Conservation (phyloP, 140 eudicot genomes). For the Senecio squalidus region DNA sequence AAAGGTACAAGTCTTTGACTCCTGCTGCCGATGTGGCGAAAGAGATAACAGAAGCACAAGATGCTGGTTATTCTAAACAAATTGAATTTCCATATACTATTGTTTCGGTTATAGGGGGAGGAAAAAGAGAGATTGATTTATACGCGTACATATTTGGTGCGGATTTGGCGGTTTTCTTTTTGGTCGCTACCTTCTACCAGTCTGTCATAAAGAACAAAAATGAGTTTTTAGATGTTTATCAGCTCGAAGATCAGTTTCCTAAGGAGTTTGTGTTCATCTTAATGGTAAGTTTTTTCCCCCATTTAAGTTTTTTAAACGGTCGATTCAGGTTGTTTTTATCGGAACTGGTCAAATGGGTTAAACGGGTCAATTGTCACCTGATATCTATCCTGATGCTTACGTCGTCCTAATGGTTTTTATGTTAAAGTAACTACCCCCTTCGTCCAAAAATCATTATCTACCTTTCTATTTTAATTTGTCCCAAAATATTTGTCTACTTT, state of each 20-base stretch:
- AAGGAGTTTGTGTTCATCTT: constrained; percentile 87
- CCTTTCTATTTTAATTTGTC: too few species aligned
- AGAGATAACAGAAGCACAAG: constrained; percentile 68
- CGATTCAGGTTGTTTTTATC: not conserved
- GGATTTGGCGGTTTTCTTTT: constrained; percentile 83
- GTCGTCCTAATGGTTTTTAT: too few species aligned
- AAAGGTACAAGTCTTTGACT: constrained; percentile 74
- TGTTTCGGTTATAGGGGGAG: constrained; percentile 93
- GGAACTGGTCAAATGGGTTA: not conserved
- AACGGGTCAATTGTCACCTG: not conserved
- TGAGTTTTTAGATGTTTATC: constrained; percentile 90
- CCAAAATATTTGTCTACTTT: too few species aligned
- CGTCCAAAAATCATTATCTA: too few species aligned
- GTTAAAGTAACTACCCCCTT: not conserved
- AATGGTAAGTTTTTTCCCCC: constrained; percentile 50
- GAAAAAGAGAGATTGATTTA: constrained; percentile 90
- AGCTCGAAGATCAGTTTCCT: constrained; percentile 98
- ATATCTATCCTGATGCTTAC: too few species aligned
- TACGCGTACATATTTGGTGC: constrained; percentile 97
- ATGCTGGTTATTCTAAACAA: constrained; percentile 44
- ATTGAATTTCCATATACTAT: constrained; percentile 77
- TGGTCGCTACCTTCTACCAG: constrained; percentile 93
- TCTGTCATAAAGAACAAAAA: constrained; percentile 84
- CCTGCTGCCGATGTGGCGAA: constrained; percentile 98
- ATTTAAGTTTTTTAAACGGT: constrained; percentile 6